A percentile compares a stretch with the other conserved stretches of the same genome.
Conservation (phyloP, 2,329 filamentous ascomycete species). For the Volutella citrinella region DNA sequence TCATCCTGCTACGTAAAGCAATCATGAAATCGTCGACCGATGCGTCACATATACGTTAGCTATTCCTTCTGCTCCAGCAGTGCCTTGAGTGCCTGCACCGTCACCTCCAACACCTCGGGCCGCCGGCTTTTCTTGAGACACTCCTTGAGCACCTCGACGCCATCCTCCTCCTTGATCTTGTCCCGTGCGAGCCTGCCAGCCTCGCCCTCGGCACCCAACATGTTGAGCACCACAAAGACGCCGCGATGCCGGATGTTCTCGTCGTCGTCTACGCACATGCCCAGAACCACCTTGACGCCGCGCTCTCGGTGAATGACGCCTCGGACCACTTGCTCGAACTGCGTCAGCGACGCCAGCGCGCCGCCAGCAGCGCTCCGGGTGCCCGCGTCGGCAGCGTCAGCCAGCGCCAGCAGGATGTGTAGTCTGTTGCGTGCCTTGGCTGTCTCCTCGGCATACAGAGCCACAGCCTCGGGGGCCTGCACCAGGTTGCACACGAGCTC, state of each 20-base stretch:
- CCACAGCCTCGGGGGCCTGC: constrained; percentile 62
- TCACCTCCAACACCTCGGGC: constrained; percentile 67
- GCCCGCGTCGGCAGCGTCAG: constrained; percentile 77
- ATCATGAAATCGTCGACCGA: no score
- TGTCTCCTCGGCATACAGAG: constrained; percentile 65
- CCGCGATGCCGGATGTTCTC: constrained; percentile 71
- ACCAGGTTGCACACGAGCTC: constrained; percentile 92
- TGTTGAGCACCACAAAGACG: constrained; percentile 70
- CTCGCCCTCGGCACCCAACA: constrained; percentile 65
- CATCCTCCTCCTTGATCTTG: constrained; percentile 60
- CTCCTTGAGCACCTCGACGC: constrained; percentile 65
- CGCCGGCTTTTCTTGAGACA: constrained; percentile 67
- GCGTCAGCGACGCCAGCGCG: constrained; percentile 79
- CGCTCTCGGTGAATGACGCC: constrained; percentile 68
- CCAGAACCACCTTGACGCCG: constrained; percentile 76
- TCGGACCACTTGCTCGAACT: constrained; percentile 70
- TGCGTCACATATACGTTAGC: no score
- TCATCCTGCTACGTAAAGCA: no score
- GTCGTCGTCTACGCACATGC: constrained; percentile 69
- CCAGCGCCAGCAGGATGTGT: constrained; percentile 81
- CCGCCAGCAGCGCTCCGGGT: constrained; percentile 85
- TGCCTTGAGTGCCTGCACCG: constrained; percentile 70
- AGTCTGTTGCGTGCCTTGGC: constrained; percentile 69
- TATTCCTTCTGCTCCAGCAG: constrained; percentile 50
- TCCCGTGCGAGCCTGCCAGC: constrained; percentile 59